phyloP scores from a whole-genome alignment of 495 filamentous ascomycete genomes.

The Aspergillus bridgeri region DNA sequence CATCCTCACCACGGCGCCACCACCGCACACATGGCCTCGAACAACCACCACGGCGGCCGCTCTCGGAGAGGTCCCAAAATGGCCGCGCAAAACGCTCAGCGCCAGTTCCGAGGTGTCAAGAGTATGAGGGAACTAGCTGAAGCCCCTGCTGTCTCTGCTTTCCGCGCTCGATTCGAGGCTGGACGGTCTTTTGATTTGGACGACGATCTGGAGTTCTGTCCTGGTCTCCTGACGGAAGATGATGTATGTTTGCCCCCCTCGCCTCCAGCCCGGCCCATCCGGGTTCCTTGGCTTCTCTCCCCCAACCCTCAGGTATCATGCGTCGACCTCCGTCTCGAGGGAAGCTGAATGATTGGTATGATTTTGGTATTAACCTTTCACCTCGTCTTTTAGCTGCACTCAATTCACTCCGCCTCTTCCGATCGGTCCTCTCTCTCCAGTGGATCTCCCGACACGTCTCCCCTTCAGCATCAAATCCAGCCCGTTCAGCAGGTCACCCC shows the following conservation, averaged over 20 bases:
- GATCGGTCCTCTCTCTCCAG: slow-evolving; percentile 93
- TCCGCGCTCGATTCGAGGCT: slow-evolving; percentile 83
- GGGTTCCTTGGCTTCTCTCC: background rate
- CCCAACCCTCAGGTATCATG: background rate
- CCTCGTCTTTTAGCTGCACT: slow-evolving; percentile 65
- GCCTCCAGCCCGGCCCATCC: slow-evolving; percentile 2
- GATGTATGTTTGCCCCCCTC: slow-evolving; percentile 71
- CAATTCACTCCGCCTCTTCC: slow-evolving; percentile 80
- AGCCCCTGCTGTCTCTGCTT: slow-evolving; percentile 65
- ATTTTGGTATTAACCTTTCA: slow-evolving; percentile 16
- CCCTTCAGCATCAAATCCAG: slow-evolving; percentile 74
- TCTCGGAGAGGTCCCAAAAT: slow-evolving; percentile 84
- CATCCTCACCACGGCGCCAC: slow-evolving; percentile 48
- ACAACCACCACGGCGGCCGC: slow-evolving; percentile 79
- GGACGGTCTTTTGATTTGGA: slow-evolving; percentile 94
- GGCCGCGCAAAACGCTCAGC: slow-evolving; percentile 74
- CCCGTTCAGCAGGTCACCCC: slow-evolving; percentile 73
- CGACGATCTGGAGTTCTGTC: slow-evolving; percentile 96
- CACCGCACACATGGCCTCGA: slow-evolving; percentile 49
- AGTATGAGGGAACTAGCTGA: slow-evolving; percentile 90
- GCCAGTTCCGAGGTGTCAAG: slow-evolving; percentile 76
- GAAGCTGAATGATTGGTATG: background rate
- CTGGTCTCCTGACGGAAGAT: slow-evolving; percentile 86
- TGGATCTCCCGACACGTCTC: slow-evolving; percentile 90
- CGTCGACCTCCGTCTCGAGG: background rate